Conservation (phyloP, 139 green algal genomes). For the Coelastrella sp. region DNA sequence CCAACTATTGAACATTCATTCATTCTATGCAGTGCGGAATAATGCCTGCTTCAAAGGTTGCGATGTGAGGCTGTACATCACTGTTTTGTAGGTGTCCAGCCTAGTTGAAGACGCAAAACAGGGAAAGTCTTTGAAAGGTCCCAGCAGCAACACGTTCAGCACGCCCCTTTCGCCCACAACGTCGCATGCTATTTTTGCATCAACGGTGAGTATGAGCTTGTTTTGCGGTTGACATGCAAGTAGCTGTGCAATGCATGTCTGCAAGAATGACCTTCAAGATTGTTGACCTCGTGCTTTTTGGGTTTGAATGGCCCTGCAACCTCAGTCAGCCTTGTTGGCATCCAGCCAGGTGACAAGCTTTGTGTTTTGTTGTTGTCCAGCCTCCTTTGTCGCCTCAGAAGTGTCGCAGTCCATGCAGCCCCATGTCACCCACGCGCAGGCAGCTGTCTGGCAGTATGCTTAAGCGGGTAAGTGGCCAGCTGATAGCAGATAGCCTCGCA, state of each 20-base stretch:
- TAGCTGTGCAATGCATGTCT: too few relatives aligned
- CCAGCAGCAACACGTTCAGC: slow-evolving; percentile 30
- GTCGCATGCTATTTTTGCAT: slow-evolving; percentile 65
- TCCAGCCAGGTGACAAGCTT: not conserved
- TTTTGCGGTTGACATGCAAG: too few relatives aligned
- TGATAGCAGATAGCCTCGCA: too few relatives aligned
- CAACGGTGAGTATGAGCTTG: slow-evolving; percentile 55
- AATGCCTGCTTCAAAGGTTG: too few relatives aligned
- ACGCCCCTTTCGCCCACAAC: slow-evolving; percentile 70
- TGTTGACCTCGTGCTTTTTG: too few relatives aligned
- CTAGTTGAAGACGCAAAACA: slow-evolving; percentile 90
- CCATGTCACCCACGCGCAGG: slow-evolving; percentile 64
- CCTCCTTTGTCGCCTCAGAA: slow-evolving; percentile 91
- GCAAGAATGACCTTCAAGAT: too few relatives aligned
- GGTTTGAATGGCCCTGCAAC: too few relatives aligned
- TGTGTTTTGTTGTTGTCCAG: slow-evolving; percentile 58
- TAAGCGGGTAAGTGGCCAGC: slow-evolving; percentile 56
- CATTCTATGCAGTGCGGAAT: too few relatives aligned
- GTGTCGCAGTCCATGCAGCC: slow-evolving; percentile 67
- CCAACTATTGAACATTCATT: too few relatives aligned
- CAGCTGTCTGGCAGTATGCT: slow-evolving; percentile 36
- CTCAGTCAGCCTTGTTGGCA: not conserved
- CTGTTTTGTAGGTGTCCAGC: slow-evolving; percentile 66
- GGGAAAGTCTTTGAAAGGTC: slow-evolving; percentile 71
- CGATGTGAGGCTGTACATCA: too few relatives aligned